These are phyloP conservation scores for Fusarium sp. DNA, from an alignment of 2,329 filamentous ascomycete genomes.

Conservation along the genomic window DNA sequence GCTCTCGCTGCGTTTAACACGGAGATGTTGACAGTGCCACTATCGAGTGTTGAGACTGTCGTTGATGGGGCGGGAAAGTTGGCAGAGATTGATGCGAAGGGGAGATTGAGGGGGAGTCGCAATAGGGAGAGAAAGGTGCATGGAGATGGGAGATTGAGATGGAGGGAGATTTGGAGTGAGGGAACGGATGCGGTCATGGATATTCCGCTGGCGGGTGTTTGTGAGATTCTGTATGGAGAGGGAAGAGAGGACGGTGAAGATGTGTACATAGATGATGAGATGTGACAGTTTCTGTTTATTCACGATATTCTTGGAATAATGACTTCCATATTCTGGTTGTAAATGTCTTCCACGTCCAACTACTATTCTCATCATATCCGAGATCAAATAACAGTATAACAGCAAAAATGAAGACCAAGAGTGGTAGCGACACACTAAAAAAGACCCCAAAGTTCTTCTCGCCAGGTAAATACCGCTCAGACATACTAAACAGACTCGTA, in stretches of 20 bases:
- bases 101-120: slow-evolving; percentile 55
- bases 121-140: slow-evolving; percentile 50
- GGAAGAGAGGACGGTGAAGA: slow-evolving; percentile 47
- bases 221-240: slow-evolving; percentile 89
- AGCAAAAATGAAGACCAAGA: not conserved
- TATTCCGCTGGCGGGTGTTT: slow-evolving; percentile 92
- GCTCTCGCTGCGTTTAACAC: slow-evolving; percentile 92
- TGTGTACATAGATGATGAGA: slow-evolving; percentile 16
- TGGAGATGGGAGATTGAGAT: slow-evolving; percentile 63
- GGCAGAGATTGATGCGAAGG: slow-evolving; percentile 80
- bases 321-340: not conserved
- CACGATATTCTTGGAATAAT: not conserved
- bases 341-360: not conserved
- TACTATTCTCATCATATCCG: slow-evolving; percentile 7
- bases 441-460: not conserved
- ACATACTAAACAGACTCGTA: not conserved
- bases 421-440: not conserved
- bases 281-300: not conserved
- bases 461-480: not conserved
- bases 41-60: slow-evolving; percentile 85
- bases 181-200: slow-evolving; percentile 98
- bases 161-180: slow-evolving; percentile 86
- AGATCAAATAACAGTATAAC: not conserved
- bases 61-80: slow-evolving; percentile 91
- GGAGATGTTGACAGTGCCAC: slow-evolving; percentile 82